Percentiles rank a stretch among this genome's conserved stretches.
Conservation (phyloP, 2,329 filamentous ascomycete genomes). For the Aureobasidium uvarum region DNA sequence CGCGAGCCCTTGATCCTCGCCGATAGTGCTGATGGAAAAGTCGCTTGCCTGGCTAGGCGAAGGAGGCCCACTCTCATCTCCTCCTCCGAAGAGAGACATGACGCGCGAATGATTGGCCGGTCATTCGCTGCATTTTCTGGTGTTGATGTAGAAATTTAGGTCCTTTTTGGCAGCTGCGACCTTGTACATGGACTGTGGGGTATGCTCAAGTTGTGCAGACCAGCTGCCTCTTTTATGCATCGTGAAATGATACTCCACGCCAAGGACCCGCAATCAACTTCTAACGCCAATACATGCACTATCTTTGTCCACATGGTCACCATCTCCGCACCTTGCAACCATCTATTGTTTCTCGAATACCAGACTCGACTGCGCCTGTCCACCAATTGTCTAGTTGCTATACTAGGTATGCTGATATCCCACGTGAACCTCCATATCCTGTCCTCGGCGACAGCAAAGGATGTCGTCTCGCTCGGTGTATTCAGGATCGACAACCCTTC, state of each 20-base stretch:
- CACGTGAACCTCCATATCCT: not conserved
- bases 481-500: not conserved
- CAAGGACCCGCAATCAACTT: not conserved
- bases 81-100: conserved; percentile 23
- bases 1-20: not conserved
- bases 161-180: not conserved
- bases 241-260: not conserved
- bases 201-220: not conserved
- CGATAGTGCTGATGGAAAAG: conserved; percentile 23
- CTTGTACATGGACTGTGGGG: not conserved
- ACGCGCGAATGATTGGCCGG: too few relatives aligned
- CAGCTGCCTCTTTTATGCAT: not conserved
- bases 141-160: conserved; percentile 16
- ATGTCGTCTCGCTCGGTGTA: not conserved
- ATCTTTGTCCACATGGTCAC: not conserved
- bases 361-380: not conserved
- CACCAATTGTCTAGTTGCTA: not conserved
- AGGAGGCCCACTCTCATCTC: conserved; percentile 4
- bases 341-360: not conserved
- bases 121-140: not conserved
- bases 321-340: not conserved
- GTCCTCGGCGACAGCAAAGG: too few relatives aligned
- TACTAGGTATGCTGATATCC: not conserved
- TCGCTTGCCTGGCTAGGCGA: conserved; percentile 22
- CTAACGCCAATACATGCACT: not conserved